Evolutionary conservation across 352 stramenopile species (phyloP), one percentile per base, ranked within the genome.

Genomic region (Globisporangium apiculatum): DNA sequence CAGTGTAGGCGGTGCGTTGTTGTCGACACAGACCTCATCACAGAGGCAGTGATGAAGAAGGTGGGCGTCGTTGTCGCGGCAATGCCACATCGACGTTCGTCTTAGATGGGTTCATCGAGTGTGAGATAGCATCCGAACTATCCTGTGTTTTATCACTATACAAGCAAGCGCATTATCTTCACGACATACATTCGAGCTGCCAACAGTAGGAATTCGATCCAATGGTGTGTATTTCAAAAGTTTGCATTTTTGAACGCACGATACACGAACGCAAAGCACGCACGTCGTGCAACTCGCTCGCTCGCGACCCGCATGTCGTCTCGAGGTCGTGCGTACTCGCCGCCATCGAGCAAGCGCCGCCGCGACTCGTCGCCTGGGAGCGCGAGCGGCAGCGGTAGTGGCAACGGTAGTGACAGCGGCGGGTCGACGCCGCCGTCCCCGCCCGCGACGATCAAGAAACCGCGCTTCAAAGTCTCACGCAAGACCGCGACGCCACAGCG

Each of bases 271-370:
- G 51, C 51, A 36, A n/a, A 42, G 38, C 38, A 11, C 10, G 4
- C 38, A 42, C 38, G 38, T 11, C 10, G 38, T 42, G 38, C 38
- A 12, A 11, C 38, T 42, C 38, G 38, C 38, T 42, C 38, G 10
- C 7, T 42, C 12, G 55, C 47, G 53, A 57, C 48, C n/a, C 43
- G 17, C 24, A 66, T 65, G 63, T 35, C 54, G 55, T 45, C 54
- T 7, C 48, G 43, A 12, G 37, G 35, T 15, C 42, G 43, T 37
- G 41, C 9, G 41, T 45, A 15, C 37, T 17, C 51, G 15, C 40
- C 72, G 57, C n/a, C 75, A 6, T 63, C 69, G 49, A 41, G 51
- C 42, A 57, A 57, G 58, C 58, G 58, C 17, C 43, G 43, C 37
- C 45, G 55, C 15, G 47, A 46, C 46, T 54, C 58, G 43, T 65